phyloP scores from a whole-genome alignment of 257 asterid species.

The Thymus mandschuricus region DNA sequence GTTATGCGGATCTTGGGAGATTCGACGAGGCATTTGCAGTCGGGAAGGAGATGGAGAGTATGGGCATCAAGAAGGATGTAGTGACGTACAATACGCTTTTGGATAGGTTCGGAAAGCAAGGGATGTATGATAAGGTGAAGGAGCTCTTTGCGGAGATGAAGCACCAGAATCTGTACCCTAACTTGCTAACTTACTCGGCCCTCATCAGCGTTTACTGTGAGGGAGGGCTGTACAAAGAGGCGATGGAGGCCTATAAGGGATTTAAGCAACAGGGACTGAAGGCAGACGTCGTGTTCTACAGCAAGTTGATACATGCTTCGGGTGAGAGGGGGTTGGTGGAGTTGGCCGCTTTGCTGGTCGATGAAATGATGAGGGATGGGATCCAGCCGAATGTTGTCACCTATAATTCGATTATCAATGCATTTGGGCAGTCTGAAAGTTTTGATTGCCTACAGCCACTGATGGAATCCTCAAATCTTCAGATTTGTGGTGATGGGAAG shows the following conservation, averaged over 20 bases:
- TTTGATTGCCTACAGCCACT: slow-evolving; percentile 41
- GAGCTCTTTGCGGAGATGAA: slow-evolving; percentile 79
- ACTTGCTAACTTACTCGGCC: slow-evolving; percentile 80
- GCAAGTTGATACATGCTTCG: slow-evolving; percentile 88
- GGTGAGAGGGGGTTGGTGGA: slow-evolving; percentile 91
- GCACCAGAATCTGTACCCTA: slow-evolving; percentile 64
- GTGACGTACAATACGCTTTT: slow-evolving; percentile 87
- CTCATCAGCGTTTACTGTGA: slow-evolving; percentile 83
- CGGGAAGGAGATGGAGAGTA: slow-evolving; percentile 87
- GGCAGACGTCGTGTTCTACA: slow-evolving; percentile 95
- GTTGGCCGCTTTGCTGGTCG: slow-evolving; percentile 70
- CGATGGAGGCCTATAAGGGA: slow-evolving; percentile 68
- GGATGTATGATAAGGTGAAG: slow-evolving; percentile 72
- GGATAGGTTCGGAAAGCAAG: slow-evolving; percentile 93
- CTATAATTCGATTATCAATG: slow-evolving; percentile 88
- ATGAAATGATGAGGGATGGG: slow-evolving; percentile 92
- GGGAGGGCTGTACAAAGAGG: slow-evolving; percentile 72
- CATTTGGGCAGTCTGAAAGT: slow-evolving; percentile 67
- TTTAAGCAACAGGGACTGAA: slow-evolving; percentile 76
- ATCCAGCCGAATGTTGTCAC: slow-evolving; percentile 96
- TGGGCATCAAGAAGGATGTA: slow-evolving; percentile 90
- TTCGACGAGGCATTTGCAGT: slow-evolving; percentile 80
- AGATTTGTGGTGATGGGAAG: slow-evolving; percentile 29
- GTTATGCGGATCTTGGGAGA: slow-evolving; percentile 85
- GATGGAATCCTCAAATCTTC: slow-evolving; percentile 41